Base-by-base conservation (phyloP, 1,284 basidiomycete species). In the Volvariella volvacea region DNA sequence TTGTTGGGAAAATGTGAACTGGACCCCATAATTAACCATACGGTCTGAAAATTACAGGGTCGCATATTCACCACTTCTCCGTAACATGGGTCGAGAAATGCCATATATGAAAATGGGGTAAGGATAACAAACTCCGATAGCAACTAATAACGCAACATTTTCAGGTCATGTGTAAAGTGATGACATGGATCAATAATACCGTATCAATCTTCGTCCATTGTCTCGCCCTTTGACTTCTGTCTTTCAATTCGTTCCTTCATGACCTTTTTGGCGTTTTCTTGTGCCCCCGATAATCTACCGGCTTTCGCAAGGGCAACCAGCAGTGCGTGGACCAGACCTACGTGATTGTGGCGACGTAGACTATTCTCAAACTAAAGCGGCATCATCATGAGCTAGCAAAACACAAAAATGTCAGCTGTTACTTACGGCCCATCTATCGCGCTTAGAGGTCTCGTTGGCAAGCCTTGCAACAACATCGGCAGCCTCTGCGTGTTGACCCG, bases 341-440 rank as follows among this genome's bases (percentile, higher is more conserved):
- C 73, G 58, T 90, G 86, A 55, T 92, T 92, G 58, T 92, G 88
- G 55, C 80, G 69, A 37, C 89, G 74, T 34, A 90, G 68, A 49
- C 83, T 80, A 62, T 91, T 91, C 63, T 91, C 87, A 51, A 91
- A 88, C 83, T 88, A 53, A 28, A 7, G 22, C 15, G n/a, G 16
- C 41, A 25, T 30, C 37, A 41, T 28, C 25, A 40, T 44, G 22
- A 37, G 30, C 30, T 34, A 3, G 39, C 45, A 41, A 43, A 44
- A 49, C 16, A n/a, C 30, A 39, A 36, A 17, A 22, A 44, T 34
- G 4, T 17, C 32, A 40, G 17, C 39, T 17, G n/a, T 9, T 36
- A 59, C 67, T 69, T 57, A 93, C 87, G 39, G 82, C 79, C 81
- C 92, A 94, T 38, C 80, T 73, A 51, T 83, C 75, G 19, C 86